These are phyloP conservation scores for Rhizoclosmatium sp. DNA, from an alignment of 192 early-diverging fungal species.

Conservation along the genomic window DNA sequence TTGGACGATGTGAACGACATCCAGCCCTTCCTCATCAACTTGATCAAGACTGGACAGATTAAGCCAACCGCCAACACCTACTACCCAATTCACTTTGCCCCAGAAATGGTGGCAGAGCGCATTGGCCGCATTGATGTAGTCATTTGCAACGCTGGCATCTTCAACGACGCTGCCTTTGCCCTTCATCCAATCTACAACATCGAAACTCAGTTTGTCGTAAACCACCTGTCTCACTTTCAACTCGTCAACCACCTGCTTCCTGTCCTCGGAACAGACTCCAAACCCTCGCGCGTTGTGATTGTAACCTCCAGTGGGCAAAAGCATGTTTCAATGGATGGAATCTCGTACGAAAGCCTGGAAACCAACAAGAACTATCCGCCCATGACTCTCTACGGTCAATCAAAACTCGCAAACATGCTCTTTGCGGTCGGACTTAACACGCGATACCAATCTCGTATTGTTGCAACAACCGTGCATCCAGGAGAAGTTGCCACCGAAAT, in stretches of 20 bases:
- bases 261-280: background rate
- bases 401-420: constrained; percentile 58
- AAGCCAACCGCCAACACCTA: background rate
- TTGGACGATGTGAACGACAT: background rate
- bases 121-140: constrained; percentile 46
- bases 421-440: constrained; percentile 35
- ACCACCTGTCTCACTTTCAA: constrained; percentile 60
- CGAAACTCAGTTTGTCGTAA: constrained; percentile 54
- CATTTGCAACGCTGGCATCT: constrained; percentile 55
- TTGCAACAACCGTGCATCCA: background rate
- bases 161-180: constrained; percentile 35
- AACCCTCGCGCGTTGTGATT: constrained; percentile 1
- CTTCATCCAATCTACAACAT: background rate
- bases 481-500: background rate
- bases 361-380: background rate
- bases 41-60: constrained; percentile 12
- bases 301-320: background rate
- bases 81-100: no score
- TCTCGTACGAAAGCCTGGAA: background rate
- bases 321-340: background rate
- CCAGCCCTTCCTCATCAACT: background rate
- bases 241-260: constrained; percentile 41
- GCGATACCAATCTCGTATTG: background rate
- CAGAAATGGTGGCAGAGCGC: constrained; percentile 14
- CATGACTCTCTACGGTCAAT: constrained; percentile 48